Evolutionary conservation across 1,284 basidiomycete genomes (phyloP), one percentile per base, ranked within the genome.

Genomic region (Papiliotrema nemorosa): DNA sequence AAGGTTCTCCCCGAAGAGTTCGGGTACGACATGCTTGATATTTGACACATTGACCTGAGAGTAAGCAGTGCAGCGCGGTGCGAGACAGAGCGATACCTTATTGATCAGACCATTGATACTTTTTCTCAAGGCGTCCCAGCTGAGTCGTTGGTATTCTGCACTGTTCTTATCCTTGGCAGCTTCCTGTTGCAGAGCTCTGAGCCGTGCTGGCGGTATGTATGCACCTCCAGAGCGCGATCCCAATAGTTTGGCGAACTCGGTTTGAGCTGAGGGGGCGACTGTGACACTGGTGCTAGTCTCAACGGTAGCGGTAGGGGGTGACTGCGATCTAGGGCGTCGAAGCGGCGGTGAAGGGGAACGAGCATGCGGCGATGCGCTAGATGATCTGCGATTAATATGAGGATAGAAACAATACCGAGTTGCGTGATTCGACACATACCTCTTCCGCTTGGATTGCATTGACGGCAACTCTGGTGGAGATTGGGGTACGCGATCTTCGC

Each of bases 41-140:
- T 98, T 98, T 59, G 86, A 82, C 21, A 90, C 81, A 70, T 94
- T 94, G 76, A 93, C 88, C 79, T 75, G 50, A 10, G 26, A 3
- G 18, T 21, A 5, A 25, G 38, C 26, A 39, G 7, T 43, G 22
- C 29, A 47, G 22, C 42, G 31, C 13, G n/a, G 26, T 26, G 18
- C 4, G 22, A 26, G 41, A 22, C 21, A 16, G 24, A 20, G 42
- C 16, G 36, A 34, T 35, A 80, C 80, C 76, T 97, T 89, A 81
- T 99, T 99, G 80, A 98, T 94, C 63, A 98, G 86, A 88, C 96
- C 96, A 24, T 96, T 98, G 68, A 99, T 90, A 52, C 87, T 90
- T 77, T 99, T 99, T 69, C 93, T 85, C 54, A 99, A 78, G 1
- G 96, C 94, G 69, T 99, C 96, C 96, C 94, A 99, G 24, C 89